Conservation (phyloP, 2,329 filamentous ascomycete species). For the Pseudogymnoascus sp. region DNA sequence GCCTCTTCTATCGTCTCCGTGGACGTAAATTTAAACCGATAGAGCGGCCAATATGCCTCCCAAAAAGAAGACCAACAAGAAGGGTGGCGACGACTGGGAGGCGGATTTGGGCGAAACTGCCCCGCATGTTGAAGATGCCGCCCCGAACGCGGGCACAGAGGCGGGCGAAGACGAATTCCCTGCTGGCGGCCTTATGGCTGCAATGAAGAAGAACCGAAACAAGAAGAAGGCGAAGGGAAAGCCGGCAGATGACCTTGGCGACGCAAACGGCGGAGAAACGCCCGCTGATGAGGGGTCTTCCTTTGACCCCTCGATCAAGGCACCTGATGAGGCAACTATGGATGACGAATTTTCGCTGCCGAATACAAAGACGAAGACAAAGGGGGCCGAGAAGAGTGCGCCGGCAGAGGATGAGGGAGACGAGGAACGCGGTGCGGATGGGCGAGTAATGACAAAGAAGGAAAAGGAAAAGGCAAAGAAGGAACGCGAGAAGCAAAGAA, state of each 20-base stretch:
- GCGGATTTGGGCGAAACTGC: constrained; percentile 78
- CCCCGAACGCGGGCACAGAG: constrained; percentile 32
- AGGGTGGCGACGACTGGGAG: constrained; percentile 87
- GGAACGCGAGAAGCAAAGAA: constrained; percentile 95
- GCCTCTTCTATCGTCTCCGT: neutral
- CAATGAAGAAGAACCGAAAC: constrained; percentile 72
- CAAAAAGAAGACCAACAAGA: constrained; percentile 92
- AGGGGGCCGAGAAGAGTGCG: constrained; percentile 43
- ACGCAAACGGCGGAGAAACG: constrained; percentile 52
- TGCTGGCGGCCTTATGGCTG: constrained; percentile 64
- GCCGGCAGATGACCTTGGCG: constrained; percentile 63
- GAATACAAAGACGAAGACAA: constrained; percentile 64
- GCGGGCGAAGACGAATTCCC: constrained; percentile 38
- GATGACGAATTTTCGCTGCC: constrained; percentile 82
- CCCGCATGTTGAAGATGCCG: constrained; percentile 40
- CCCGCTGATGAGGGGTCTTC: constrained; percentile 36
- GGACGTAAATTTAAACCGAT: neutral
- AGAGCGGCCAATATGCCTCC: constrained; percentile 62
- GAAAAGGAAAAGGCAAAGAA: constrained; percentile 99
- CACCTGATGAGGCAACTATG: constrained; percentile 71
- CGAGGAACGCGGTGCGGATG: constrained; percentile 48
- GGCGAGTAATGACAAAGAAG: constrained; percentile 84
- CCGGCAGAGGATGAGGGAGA: constrained; percentile 43
- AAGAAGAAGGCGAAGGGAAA: constrained; percentile 91
- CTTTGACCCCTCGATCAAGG: constrained; percentile 49